Evolutionary conservation across 768 basidiomycete species (phyloP).

Genomic region (Lepiota subincarnata): DNA sequence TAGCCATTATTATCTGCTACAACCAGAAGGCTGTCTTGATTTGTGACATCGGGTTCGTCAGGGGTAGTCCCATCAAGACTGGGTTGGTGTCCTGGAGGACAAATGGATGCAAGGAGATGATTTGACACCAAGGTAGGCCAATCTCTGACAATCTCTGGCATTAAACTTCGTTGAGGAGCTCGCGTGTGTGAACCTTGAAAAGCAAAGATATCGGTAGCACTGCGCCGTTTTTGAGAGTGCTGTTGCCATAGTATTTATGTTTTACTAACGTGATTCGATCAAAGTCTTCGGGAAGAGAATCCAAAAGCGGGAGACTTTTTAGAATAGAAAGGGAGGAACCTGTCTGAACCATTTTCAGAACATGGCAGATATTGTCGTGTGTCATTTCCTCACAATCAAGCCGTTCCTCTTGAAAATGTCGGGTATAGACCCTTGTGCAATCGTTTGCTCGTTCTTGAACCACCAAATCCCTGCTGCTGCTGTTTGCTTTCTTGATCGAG

Average conservation of each 20-base stretch:
- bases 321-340: conserved; percentile 75
- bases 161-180: conserved; percentile 33
- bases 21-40: conserved; percentile 61
- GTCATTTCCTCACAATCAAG: conserved; percentile 46
- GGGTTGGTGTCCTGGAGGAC: conserved; percentile 34
- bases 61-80: conserved; percentile 21
- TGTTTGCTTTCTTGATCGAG: conserved; percentile 14
- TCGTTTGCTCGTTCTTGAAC: conserved; percentile 44
- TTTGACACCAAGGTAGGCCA: conserved; percentile 69
- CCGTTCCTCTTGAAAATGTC: conserved; percentile 72
- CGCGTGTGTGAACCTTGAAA: conserved; percentile 68
- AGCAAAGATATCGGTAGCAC: conserved; percentile 76
- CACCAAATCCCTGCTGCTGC: conserved; percentile 59
- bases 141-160: conserved; percentile 55
- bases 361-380: conserved; percentile 1
- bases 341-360: conserved; percentile 45
- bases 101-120: conserved; percentile 57
- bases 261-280: conserved; percentile 59
- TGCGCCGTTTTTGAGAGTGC: conserved; percentile 26
- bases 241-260: conserved; percentile 9
- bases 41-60: conserved; percentile 48
- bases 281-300: conserved; percentile 62
- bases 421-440: conserved; percentile 45
- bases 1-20: conserved; percentile 55
- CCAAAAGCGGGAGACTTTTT: conserved; percentile 65